Percentiles rank a stretch among this genome's conserved stretches.
These are phyloP conservation scores for Auricularia sp. DNA, from an alignment of 768 basidiomycete genomes.

Conservation along the genomic window DNA sequence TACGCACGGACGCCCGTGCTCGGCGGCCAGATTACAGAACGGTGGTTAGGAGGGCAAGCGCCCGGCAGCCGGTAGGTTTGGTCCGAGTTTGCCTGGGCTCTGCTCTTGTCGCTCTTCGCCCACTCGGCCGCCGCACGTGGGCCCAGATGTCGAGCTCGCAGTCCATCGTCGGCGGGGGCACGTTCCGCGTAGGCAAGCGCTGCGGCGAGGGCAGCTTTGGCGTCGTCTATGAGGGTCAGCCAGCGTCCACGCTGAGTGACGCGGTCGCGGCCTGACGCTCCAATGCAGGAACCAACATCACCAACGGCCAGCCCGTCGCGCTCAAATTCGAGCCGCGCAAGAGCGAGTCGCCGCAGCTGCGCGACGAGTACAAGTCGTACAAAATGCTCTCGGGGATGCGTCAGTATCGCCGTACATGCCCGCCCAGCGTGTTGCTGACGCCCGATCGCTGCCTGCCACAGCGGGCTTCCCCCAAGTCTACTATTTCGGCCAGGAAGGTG, in stretches of 20 bases:
- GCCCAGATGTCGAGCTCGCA: not conserved
- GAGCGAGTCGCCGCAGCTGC: constrained; percentile 77
- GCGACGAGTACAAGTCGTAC: constrained; percentile 97
- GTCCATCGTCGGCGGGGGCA: constrained; percentile 63
- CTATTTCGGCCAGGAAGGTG: constrained; percentile 97
- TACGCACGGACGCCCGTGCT: not conserved
- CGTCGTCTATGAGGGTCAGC: constrained; percentile 82
- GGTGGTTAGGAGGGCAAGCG: too few relatives aligned
- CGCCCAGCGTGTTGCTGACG: not conserved
- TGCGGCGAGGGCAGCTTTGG: constrained; percentile 99
- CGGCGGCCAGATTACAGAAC: too few relatives aligned
- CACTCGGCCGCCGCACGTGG: too few relatives aligned
- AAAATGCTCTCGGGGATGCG: constrained; percentile 83
- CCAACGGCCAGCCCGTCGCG: constrained; percentile 97
- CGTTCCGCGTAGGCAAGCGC: constrained; percentile 97
- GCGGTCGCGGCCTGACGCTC: not conserved
- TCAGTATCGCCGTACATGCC: constrained; percentile 33
- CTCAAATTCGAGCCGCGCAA: constrained; percentile 98
- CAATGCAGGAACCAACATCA: constrained; percentile 77
- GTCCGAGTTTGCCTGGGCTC: too few relatives aligned
- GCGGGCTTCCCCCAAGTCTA: constrained; percentile 98
- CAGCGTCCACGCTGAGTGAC: not conserved
- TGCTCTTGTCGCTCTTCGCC: too few relatives aligned
- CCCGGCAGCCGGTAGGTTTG: too few relatives aligned
- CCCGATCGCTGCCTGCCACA: constrained; percentile 22